Base-by-base conservation (phyloP, 371 early-diverging fungal species). In the Dinochytrium kinnereticum region DNA sequence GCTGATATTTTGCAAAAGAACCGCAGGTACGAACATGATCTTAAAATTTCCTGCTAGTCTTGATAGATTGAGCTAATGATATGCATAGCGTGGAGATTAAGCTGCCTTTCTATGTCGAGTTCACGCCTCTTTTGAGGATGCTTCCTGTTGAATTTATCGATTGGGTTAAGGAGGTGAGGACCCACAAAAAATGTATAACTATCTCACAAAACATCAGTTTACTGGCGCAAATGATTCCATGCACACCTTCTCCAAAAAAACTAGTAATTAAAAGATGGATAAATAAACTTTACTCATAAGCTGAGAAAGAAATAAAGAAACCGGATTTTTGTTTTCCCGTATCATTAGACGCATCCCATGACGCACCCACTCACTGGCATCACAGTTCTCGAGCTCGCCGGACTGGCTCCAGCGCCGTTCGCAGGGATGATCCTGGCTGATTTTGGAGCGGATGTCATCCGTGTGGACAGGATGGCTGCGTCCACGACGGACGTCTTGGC, bases 331-430 rank as follows among this genome's bases (percentile, higher is more conserved):
- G 34, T 33, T 24, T 26, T 55, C 7, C 57, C 57, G 10, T 15
- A 44, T 44, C 44, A 13, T 44, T 19, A 44, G 44, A 44, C 57
- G 10, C 24, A 55, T 55, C 30, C 7, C 7, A 55, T 10, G 26
- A 31, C 36, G 61, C 66, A 66, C 28, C 77, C 92, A 7, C 80
- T 93, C 5, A 66, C 78, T 0, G 88, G 87, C 17, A 78, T 91
- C 34, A 80, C 74, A 36, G 92, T 93, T 0, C 72, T 93, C 66
- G 93, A 93, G 77, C 83, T 93, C 61, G 91, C 90, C 3, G 93
- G 93, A 1, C 82, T 93, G 34, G 93, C 92, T 24, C 91, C 92
- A 44, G 92, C 85, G 1, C 92, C 92, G 0, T 92, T 86, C 83
- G 88, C 89, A 15, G 84, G 84, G 19, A 85, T 91, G 87, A 82